Conservation (phyloP, 2,329 filamentous ascomycete genomes). For the Neonectria magnoliae region DNA sequence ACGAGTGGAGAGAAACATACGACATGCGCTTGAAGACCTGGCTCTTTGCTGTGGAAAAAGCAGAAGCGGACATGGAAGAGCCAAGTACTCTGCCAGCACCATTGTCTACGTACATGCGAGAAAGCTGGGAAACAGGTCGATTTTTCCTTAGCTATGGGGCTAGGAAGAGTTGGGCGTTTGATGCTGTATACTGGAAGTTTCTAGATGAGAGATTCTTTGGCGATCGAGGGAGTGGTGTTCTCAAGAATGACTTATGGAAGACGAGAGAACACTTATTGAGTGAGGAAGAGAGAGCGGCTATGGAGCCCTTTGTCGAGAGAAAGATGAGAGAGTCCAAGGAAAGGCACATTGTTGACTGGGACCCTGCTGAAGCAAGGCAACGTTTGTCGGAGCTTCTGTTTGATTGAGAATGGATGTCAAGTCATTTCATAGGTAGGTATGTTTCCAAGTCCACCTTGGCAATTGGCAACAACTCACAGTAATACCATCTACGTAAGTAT, state of each 20-base stretch:
- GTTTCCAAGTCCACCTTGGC: no score
- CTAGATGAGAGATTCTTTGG: constrained; percentile 49
- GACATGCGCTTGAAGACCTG: constrained; percentile 46
- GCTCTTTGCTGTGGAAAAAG: constrained; percentile 44
- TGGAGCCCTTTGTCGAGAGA: constrained; percentile 45
- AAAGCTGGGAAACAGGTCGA: constrained; percentile 48
- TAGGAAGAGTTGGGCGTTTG: constrained; percentile 51
- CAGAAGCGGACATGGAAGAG: constrained; percentile 9
- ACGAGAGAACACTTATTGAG: constrained; percentile 38
- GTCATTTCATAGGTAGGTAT: no score
- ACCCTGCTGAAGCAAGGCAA: constrained; percentile 31
- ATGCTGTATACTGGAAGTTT: constrained; percentile 50
- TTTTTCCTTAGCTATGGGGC: constrained; percentile 49
- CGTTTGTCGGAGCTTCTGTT: constrained; percentile 29
- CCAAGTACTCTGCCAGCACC: background rate
- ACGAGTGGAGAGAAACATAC: constrained; percentile 45
- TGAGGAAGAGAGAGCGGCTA: constrained; percentile 34
- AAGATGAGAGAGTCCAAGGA: constrained; percentile 46
- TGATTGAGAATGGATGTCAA: constrained; percentile 19
- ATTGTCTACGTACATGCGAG: constrained; percentile 48
- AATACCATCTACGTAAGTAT: no score
- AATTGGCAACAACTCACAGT: no score
- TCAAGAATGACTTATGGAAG: constrained; percentile 40
- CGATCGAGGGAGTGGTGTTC: constrained; percentile 15
- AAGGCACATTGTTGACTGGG: constrained; percentile 42